Evolutionary conservation across 306 rosid genomes (phyloP).

Genomic region (Cicer bijugum): DNA sequence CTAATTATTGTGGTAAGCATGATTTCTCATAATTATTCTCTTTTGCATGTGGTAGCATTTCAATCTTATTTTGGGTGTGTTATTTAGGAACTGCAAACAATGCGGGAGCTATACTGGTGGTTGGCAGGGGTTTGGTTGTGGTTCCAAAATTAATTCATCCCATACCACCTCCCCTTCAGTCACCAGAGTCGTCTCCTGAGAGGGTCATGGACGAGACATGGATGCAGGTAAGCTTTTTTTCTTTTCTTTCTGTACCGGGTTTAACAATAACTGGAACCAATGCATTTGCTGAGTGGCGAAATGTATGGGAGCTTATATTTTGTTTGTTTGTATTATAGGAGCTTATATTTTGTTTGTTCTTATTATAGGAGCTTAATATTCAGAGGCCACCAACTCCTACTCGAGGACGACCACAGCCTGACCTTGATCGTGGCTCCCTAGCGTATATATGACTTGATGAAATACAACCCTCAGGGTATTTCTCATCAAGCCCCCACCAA

Average conservation of each 20-base stretch:
- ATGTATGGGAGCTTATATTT: conserved; percentile 55
- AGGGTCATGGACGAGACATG: conserved; percentile 84
- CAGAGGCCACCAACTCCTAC: conserved; percentile 99
- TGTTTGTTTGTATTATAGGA: conserved; percentile 46
- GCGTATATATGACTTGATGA: conserved; percentile 75
- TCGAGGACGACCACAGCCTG: conserved; percentile 98
- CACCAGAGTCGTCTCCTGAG: conserved; percentile 98
- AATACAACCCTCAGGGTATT: conserved; percentile 29
- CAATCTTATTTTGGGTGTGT: conserved; percentile 43
- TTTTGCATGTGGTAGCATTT: conserved; percentile 36
- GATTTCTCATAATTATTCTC: conserved; percentile 18
- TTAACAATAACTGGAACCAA: conserved; percentile 4
- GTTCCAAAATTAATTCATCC: conserved; percentile 98
- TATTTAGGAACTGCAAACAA: conserved; percentile 93
- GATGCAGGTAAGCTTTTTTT: conserved; percentile 81
- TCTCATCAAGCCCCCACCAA: conserved; percentile 29
- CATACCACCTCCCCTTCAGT: conserved; percentile 94
- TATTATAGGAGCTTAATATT: conserved; percentile 82
- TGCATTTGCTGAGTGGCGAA: conserved; percentile 4
- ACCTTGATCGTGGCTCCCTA: conserved; percentile 91
- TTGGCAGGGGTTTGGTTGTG: conserved; percentile 99
- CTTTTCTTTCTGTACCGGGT: neutral
- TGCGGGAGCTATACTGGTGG: conserved; percentile 96
- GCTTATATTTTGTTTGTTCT: conserved; percentile 48
- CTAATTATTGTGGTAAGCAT: conserved; percentile 92